These are phyloP conservation scores for Teratosphaeria destructans DNA, from an alignment of 2,329 filamentous ascomycete species.

Conservation along the genomic window DNA sequence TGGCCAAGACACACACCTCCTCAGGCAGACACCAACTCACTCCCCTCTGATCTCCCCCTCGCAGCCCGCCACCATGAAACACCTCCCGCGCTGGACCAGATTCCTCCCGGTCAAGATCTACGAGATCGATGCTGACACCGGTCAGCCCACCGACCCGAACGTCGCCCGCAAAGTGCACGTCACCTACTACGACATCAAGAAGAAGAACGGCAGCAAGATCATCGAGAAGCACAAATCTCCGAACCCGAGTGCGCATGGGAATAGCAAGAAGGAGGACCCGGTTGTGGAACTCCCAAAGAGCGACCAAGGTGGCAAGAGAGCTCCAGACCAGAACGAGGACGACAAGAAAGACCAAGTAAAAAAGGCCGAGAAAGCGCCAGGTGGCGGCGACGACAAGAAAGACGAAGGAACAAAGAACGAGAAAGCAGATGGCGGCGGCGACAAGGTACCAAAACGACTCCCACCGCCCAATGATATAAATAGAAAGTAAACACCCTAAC, in stretches of 20 bases:
- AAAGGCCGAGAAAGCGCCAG: neutral
- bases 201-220: slow-evolving; percentile 14
- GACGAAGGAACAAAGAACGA: neutral
- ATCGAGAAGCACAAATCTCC: slow-evolving; percentile 16
- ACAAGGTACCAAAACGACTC: neutral
- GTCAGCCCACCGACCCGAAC: slow-evolving; percentile 14
- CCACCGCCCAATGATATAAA: neutral
- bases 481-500: neutral
- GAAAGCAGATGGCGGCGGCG: neutral
- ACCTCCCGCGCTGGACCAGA: slow-evolving; percentile 2
- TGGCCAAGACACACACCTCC: neutral
- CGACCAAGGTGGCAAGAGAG: neutral
- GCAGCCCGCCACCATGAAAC: neutral
- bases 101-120: slow-evolving; percentile 10
- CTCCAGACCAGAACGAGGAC: neutral
- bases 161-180: slow-evolving; percentile 8
- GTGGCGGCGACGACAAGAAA: neutral
- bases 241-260: neutral
- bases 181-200: slow-evolving; percentile 17
- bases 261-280: neutral
- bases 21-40: neutral
- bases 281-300: slow-evolving; percentile 6
- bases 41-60: neutral
- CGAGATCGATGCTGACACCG: slow-evolving; percentile 20
- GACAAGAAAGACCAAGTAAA: neutral